Base-by-base conservation (phyloP, 83 land plant genomes). In the Isoetes engelmannii region DNA sequence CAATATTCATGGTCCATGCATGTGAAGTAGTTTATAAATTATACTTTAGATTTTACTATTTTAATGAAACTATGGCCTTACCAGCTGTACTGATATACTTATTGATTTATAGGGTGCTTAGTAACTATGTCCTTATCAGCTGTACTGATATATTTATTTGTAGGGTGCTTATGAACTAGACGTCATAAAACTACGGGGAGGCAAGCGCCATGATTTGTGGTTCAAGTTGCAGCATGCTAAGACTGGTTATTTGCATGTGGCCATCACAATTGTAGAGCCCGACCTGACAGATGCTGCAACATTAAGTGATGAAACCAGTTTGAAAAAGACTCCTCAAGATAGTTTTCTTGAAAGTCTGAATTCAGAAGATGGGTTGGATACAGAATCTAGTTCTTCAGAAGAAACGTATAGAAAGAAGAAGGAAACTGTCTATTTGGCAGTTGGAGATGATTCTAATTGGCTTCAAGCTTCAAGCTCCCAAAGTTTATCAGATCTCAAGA, bases 151-250 rank as follows among this genome's bases (percentile, higher is more conserved):
- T 21, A 44, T 2, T 28, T 28, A 28, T 28, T 64, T 44, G 12
- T 7, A 70, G 72, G 72, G 72, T 7, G 57, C 20, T 21, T 58
- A 43, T 44, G 72, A 70, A 18, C 72, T 70, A 10, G 72, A 70
- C 68, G 48, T 70, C 48, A 60, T 18, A 28, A 13, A 8, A 7
- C 60, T 56, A n/a, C 63, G 68, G 45, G 68, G 53, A 43, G 72
- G 72, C 21, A 57, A 70, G 20, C 57, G 72, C 7, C 47, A 41
- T 44, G 72, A 70, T 18, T n/a, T 60, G 68, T 28, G 42, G 48
- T 70, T 42, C 57, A 70, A 59, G 64, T 50, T 70, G 47, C 69
- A 57, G 45, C 49, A 70, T 21, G 72, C 60, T 6, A 59, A 57
- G 8, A 1, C 28, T 28, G 72, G 72, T 5, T 58, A 54, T 18